These are phyloP conservation scores for Pelomyxa schiedti DNA, from an alignment of 78 protist species.

Conservation along the genomic window DNA sequence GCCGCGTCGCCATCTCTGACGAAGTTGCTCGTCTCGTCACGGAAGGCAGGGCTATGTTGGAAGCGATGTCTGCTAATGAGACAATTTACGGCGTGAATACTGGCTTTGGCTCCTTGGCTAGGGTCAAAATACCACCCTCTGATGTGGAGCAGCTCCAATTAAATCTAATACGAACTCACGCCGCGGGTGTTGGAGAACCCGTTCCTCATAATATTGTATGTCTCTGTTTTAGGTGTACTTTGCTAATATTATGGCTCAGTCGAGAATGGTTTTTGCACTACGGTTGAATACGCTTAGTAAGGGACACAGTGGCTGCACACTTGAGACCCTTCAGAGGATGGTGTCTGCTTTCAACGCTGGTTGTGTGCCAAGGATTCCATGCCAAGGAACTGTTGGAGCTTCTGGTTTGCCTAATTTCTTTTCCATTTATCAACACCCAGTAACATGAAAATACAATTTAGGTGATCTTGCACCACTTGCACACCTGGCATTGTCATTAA, in stretches of 20 bases:
- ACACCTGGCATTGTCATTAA: slow-evolving; percentile 71
- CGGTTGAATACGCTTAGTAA: slow-evolving; percentile 71
- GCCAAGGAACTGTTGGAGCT: slow-evolving; percentile 85
- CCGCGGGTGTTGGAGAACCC: slow-evolving; percentile 84
- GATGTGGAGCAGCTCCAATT: slow-evolving; percentile 52
- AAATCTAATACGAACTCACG: slow-evolving; percentile 81
- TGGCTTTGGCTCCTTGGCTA: slow-evolving; percentile 59
- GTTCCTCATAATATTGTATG: slow-evolving; percentile 51
- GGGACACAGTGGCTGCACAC: slow-evolving; percentile 52
- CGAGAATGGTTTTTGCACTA: slow-evolving; percentile 9
- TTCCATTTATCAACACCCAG: too few species aligned
- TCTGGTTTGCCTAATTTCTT: too few species aligned
- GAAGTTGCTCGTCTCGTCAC: slow-evolving; percentile 15
- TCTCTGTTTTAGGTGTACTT: neutral
- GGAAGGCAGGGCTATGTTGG: slow-evolving; percentile 36
- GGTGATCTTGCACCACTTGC: slow-evolving; percentile 91
- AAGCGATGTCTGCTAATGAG: slow-evolving; percentile 14
- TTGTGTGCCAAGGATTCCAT: slow-evolving; percentile 62
- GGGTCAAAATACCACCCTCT: slow-evolving; percentile 30
- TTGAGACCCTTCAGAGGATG: slow-evolving; percentile 41
- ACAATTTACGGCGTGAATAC: slow-evolving; percentile 53
- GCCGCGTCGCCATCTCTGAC: slow-evolving; percentile 11
- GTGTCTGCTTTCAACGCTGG: slow-evolving; percentile 45
- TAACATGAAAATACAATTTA: too few species aligned
- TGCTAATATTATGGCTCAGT: neutral